phyloP scores from a whole-genome alignment of 306 rosid species.

The Styphnolobium japonicum region DNA sequence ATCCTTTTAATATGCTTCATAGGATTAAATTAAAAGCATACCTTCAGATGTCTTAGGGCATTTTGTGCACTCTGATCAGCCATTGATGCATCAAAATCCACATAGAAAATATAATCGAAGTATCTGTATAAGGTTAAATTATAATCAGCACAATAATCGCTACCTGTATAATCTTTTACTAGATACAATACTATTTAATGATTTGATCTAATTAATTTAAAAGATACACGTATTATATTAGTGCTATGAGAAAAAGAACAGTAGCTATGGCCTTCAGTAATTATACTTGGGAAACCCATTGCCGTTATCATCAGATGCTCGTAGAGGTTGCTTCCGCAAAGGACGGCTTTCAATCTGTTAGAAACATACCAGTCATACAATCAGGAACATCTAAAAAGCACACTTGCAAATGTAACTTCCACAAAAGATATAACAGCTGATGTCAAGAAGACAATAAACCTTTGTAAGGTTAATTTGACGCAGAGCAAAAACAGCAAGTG shows the following conservation, averaged over 20 bases:
- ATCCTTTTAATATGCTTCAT: constrained; percentile 13
- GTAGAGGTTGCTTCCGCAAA: constrained; percentile 70
- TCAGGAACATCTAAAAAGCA: constrained; percentile 3
- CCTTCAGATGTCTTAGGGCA: constrained; percentile 80
- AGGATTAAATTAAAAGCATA: constrained; percentile 30
- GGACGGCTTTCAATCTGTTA: constrained; percentile 96
- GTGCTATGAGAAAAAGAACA: constrained; percentile 1
- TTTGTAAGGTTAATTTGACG: constrained; percentile 88
- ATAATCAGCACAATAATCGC: constrained; percentile 24
- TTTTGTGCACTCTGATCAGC: constrained; percentile 91
- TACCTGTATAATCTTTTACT: not conserved
- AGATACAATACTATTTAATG: not conserved
- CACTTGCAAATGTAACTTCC: constrained; percentile 16
- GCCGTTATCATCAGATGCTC: constrained; percentile 61
- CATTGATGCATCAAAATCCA: constrained; percentile 97
- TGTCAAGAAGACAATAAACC: constrained; percentile 37
- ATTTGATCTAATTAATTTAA: constrained; percentile 1
- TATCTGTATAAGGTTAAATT: constrained; percentile 49
- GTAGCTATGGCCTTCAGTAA: constrained; percentile 22
- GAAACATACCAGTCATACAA: constrained; percentile 30
- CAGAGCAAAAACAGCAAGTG: constrained; percentile 95
- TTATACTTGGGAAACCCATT: constrained; percentile 60
- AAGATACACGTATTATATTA: not conserved
- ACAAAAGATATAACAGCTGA: not conserved
- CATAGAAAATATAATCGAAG: constrained; percentile 91